Conservation (phyloP, 2,329 filamentous ascomycete species). For the Pseudocercospora musae region DNA sequence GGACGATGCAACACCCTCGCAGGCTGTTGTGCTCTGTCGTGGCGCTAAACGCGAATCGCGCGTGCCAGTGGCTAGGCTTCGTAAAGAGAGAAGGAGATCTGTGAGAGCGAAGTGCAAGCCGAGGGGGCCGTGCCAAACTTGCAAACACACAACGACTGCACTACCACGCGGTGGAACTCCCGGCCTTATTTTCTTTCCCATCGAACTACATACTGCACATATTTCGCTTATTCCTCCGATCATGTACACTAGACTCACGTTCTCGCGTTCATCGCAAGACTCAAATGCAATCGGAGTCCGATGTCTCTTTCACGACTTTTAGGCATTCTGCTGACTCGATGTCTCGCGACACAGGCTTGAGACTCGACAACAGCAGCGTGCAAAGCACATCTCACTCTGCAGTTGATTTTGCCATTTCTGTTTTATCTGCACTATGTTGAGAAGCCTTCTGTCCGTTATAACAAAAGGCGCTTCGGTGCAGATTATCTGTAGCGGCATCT, state of each 20-base stretch:
- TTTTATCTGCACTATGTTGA: not conserved
- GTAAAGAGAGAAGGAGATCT: not conserved
- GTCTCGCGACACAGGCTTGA: not conserved
- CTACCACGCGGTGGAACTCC: not conserved
- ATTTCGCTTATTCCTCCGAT: not conserved
- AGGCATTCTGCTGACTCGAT: not conserved
- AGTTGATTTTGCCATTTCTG: not conserved
- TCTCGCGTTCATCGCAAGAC: not conserved
- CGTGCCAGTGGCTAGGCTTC: not conserved
- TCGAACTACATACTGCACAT: not conserved
- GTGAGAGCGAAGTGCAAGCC: constrained; percentile 1
- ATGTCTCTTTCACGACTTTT: not conserved
- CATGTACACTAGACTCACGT: not conserved
- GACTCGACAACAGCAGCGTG: not conserved
- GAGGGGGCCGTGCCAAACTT: not conserved
- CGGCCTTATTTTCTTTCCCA: not conserved
- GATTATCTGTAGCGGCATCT: not conserved
- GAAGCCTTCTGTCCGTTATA: not conserved
- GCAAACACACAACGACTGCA: not conserved
- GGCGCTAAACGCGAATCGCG: constrained; percentile 8
- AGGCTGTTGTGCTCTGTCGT: constrained; percentile 7
- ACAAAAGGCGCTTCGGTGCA: not conserved
- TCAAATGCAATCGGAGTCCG: not conserved
- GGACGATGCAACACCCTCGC: constrained; percentile 15
- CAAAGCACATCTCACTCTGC: not conserved